Percentiles rank a stretch among this genome's conserved stretches.
These are phyloP conservation scores for Daldinia sp. DNA, from an alignment of 2,329 filamentous ascomycete genomes.

Conservation along the genomic window DNA sequence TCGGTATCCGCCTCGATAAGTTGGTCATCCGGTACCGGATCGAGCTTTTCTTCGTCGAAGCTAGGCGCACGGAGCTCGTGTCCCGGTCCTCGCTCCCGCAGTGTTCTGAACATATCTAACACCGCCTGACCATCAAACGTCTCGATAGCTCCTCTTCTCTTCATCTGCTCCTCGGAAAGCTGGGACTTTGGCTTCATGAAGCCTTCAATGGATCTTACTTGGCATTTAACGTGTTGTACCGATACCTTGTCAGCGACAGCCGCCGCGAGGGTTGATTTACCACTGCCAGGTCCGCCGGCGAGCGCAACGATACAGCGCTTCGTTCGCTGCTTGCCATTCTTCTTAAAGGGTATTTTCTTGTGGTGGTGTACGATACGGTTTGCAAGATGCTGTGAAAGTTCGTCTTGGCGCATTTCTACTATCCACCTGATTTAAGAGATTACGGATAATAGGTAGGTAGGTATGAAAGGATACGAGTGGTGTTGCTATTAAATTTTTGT, in stretches of 20 bases:
- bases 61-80: conserved; percentile 9
- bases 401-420: background rate
- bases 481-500: too few relatives aligned
- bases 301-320: conserved; percentile 4
- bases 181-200: conserved; percentile 10
- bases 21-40: conserved; percentile 4
- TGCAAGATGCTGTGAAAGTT: conserved; percentile 5
- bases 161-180: conserved; percentile 13
- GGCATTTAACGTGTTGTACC: conserved; percentile 5
- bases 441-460: background rate
- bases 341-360: background rate
- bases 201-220: conserved; percentile 12
- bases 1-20: conserved; percentile 14
- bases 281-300: conserved; percentile 8
- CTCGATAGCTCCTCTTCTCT: conserved; percentile 7
- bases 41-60: conserved; percentile 18
- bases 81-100: conserved; percentile 10
- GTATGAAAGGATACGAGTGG: too few relatives aligned
- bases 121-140: conserved; percentile 13
- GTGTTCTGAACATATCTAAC: conserved; percentile 6
- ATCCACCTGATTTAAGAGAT: background rate
- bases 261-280: conserved; percentile 8
- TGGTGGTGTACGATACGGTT: background rate
- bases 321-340: background rate
- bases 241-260: conserved; percentile 6